Percentiles rank a stretch among this genome's conserved stretches.
These are phyloP conservation scores for Beauveria bassiana DNA, from an alignment of 2,329 filamentous ascomycete genomes.

Conservation along the genomic window DNA sequence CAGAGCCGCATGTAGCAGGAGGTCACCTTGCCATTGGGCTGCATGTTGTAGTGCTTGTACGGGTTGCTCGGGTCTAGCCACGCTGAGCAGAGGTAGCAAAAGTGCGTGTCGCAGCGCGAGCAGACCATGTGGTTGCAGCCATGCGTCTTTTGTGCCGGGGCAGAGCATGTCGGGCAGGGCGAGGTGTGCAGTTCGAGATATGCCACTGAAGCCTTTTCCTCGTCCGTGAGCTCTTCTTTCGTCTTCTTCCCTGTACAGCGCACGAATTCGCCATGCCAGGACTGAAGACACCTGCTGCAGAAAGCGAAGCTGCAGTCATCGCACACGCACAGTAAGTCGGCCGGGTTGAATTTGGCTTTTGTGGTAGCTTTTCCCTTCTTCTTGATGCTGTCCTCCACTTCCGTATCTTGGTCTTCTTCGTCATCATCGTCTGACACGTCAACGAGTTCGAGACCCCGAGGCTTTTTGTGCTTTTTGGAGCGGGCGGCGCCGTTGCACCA, in stretches of 20 bases:
- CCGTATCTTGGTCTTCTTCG: conserved; percentile 33
- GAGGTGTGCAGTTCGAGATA: conserved; percentile 78
- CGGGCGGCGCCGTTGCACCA: conserved; percentile 90
- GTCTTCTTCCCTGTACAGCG: conserved; percentile 61
- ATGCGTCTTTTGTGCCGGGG: conserved; percentile 79
- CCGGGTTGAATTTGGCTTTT: conserved; percentile 30
- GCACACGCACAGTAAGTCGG: conserved; percentile 72
- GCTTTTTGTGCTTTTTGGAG: conserved; percentile 66
- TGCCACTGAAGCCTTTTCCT: conserved; percentile 79
- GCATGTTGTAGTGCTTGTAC: conserved; percentile 79
- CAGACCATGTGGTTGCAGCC: conserved; percentile 98
- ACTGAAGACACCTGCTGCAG: conserved; percentile 59
- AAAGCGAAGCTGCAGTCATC: conserved; percentile 88
- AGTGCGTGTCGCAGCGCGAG: conserved; percentile 81
- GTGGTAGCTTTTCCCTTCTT: conserved; percentile 17
- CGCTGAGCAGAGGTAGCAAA: conserved; percentile 88
- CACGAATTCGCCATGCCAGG: conserved; percentile 87
- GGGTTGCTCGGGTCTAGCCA: conserved; percentile 78
- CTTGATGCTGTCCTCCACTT: conserved; percentile 28
- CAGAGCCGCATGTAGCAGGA: conserved; percentile 80
- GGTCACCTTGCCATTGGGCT: conserved; percentile 42
- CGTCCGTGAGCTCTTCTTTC: conserved; percentile 64
- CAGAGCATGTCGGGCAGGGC: conserved; percentile 79
- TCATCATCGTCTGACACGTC: conserved; percentile 49
- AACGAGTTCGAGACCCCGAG: conserved; percentile 54